phyloP scores from a whole-genome alignment of 2,329 filamentous ascomycete genomes.

The Aspergillus brunneoviolaceus region DNA sequence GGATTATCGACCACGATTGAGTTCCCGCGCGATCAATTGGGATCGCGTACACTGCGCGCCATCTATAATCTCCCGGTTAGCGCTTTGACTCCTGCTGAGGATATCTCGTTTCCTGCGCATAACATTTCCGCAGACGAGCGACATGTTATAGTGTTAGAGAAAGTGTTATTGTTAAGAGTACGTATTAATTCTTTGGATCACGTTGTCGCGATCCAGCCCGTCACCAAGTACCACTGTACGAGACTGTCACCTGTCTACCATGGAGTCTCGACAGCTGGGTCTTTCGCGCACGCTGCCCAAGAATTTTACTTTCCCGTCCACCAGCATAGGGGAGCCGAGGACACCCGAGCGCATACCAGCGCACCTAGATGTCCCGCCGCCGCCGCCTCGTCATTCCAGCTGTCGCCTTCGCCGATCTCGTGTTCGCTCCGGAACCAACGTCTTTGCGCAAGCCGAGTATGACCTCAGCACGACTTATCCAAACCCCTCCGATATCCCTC shows the following conservation, averaged over 20 bases:
- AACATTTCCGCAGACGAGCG: constrained; percentile 1
- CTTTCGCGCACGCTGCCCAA: constrained; percentile 49
- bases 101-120: background rate
- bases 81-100: constrained; percentile 1
- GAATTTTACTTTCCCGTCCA: constrained; percentile 46
- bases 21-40: constrained; percentile 11
- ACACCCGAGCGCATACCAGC: constrained; percentile 44
- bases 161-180: constrained; percentile 6
- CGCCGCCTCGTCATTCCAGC: constrained; percentile 46
- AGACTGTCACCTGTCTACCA: constrained; percentile 22
- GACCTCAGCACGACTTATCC: constrained; percentile 36
- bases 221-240: constrained; percentile 3
- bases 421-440: constrained; percentile 38
- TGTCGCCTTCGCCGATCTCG: constrained; percentile 43
- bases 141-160: constrained; percentile 19
- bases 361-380: constrained; percentile 44
- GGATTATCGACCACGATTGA: background rate
- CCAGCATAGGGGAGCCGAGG: constrained; percentile 37
- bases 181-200: background rate
- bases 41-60: constrained; percentile 1
- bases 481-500: constrained; percentile 38
- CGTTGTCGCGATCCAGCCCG: background rate
- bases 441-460: constrained; percentile 34
- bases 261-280: constrained; percentile 40
- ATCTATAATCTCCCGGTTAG: constrained; percentile 3